Conservation (phyloP, 2,329 filamentous ascomycete species). For the Penicillium decumbens region DNA sequence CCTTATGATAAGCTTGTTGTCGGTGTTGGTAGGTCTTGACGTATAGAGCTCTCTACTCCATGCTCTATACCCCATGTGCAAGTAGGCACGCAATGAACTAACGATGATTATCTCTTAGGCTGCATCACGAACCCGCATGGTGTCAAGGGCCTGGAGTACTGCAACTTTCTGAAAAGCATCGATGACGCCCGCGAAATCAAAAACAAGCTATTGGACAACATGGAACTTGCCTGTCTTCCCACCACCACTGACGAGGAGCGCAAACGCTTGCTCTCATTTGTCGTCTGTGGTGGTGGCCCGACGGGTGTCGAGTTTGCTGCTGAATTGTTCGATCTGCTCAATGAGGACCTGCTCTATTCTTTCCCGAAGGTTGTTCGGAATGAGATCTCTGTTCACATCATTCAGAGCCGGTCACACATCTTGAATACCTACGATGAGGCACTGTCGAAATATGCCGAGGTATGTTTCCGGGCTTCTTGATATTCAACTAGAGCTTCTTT, state of each 20-base stretch:
- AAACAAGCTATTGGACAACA: slow-evolving; percentile 80
- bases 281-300: slow-evolving; percentile 90
- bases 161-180: slow-evolving; percentile 92
- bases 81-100: not conserved
- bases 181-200: slow-evolving; percentile 85
- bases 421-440: slow-evolving; percentile 97
- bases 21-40: slow-evolving; percentile 59
- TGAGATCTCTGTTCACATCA: slow-evolving; percentile 94
- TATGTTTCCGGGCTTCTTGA: slow-evolving; percentile 18
- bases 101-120: slow-evolving; percentile 39
- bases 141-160: slow-evolving; percentile 89
- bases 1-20: slow-evolving; percentile 96
- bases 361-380: slow-evolving; percentile 92
- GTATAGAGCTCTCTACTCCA: not conserved
- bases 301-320: slow-evolving; percentile 98
- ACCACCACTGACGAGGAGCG: slow-evolving; percentile 87
- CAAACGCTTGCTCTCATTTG: slow-evolving; percentile 82
- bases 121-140: slow-evolving; percentile 93
- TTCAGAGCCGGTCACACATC: slow-evolving; percentile 91
- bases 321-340: slow-evolving; percentile 90
- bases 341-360: slow-evolving; percentile 78
- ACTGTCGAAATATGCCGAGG: slow-evolving; percentile 84
- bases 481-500: not conserved
- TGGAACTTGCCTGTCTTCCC: slow-evolving; percentile 87
- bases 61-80: not conserved